phyloP scores from a whole-genome alignment of 2,329 filamentous ascomycete genomes.

The Xylariales sp. region DNA sequence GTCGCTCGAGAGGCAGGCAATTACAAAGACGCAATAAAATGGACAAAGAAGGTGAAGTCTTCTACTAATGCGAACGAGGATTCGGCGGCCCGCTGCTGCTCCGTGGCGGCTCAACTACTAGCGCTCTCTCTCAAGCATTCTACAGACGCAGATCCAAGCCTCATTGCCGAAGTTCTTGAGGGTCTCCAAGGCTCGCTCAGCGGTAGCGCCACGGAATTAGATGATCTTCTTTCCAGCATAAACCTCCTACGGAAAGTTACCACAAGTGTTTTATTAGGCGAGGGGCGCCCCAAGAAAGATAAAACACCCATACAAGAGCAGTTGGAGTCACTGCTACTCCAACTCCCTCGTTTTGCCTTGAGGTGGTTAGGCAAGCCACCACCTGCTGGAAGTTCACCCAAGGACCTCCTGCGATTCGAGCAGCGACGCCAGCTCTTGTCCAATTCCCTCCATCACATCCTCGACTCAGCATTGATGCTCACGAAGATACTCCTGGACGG shows the following conservation, averaged over 20 bases:
- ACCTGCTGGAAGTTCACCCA: constrained; percentile 44
- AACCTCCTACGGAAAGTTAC: constrained; percentile 51
- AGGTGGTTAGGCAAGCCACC: constrained; percentile 60
- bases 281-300: constrained; percentile 10
- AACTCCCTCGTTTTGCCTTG: constrained; percentile 55
- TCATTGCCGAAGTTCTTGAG: constrained; percentile 46
- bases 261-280: constrained; percentile 39
- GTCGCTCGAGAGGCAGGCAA: constrained; percentile 40
- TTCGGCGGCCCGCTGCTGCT: constrained; percentile 45
- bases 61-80: constrained; percentile 33
- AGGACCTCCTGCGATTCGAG: constrained; percentile 57
- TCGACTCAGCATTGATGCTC: constrained; percentile 58
- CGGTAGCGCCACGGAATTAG: constrained; percentile 54
- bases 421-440: constrained; percentile 51
- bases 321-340: constrained; percentile 53
- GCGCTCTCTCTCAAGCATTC: constrained; percentile 47
- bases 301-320: constrained; percentile 21
- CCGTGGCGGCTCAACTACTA: constrained; percentile 50
- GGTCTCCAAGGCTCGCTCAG: constrained; percentile 55
- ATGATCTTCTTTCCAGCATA: constrained; percentile 55
- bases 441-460: constrained; percentile 48
- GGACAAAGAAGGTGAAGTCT: constrained; percentile 44
- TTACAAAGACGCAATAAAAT: constrained; percentile 48
- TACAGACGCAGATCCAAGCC: constrained; percentile 30
- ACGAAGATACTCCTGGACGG: constrained; percentile 48